Evolutionary conservation across 1,139 yeast species (phyloP), one percentile per base, ranked within the genome.

Genomic region (Entelexis paramagnoliae): DNA sequence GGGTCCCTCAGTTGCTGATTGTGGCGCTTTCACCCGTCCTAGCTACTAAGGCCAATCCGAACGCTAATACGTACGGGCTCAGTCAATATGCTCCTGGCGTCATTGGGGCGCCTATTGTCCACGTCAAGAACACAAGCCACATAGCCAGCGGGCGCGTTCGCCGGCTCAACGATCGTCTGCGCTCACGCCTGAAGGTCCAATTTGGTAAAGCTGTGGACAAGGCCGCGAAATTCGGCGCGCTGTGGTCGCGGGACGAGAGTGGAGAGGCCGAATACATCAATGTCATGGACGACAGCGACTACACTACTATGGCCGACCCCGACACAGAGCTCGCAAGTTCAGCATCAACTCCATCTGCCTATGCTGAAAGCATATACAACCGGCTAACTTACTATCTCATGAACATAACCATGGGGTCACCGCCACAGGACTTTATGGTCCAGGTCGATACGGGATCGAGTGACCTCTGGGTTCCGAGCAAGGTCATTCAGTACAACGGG

Each of bases 361-460:
- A 42, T 19, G 30, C 38, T 4, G 51, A 48, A 29, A 22, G 42
- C 16, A 48, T 59, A 17, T 32, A 51, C 33, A 60, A 60, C 47
- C 50, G 52, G 8, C 50, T 59, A 42, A 60, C 62, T 1, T 60
- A 59, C 52, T 60, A 59, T 40, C 50, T 58, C 13, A 32, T 59
- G 47, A 58, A 60, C 50, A 50, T 60, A 41, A 52, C 58, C 8
- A 39, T 60, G 51, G 62, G 62, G 2, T 51, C 59, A 4, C 62
- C 62, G 6, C 55, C 57, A 10, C 62, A 60, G 33, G 39, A 49
- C 8, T 58, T 59, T 46, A 47, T 51, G 46, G 62, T 60, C 13
- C 62, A 60, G 30, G 54, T 60, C 11, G 62, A 60, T 36, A 60
- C 62, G 9, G 62, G 62, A 1, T 57, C 60, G 17, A 57, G 61